A percentile compares a stretch with the other conserved stretches of the same genome.
Evolutionary conservation across 2,329 filamentous ascomycete genomes (phyloP).

Genomic region (Aspergillus melleus): DNA sequence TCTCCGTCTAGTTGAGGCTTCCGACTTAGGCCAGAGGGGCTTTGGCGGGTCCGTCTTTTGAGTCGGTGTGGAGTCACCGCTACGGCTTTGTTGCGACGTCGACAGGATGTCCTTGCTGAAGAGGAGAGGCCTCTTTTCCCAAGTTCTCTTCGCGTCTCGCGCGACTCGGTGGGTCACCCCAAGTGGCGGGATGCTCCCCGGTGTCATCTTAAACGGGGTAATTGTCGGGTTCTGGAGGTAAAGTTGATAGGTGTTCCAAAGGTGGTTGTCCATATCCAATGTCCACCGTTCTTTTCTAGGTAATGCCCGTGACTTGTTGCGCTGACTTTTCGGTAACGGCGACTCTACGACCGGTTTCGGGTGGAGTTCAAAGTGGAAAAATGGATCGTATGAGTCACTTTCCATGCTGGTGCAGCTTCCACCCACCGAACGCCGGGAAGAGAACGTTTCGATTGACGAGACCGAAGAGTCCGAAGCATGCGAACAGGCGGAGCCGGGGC

Average conservation of each 20-base stretch:
- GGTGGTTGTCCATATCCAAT: conserved; percentile 64
- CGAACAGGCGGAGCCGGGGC: conserved; percentile 60
- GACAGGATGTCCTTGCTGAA: conserved; percentile 23
- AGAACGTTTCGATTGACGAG: conserved; percentile 59
- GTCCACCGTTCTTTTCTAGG: conserved; percentile 50
- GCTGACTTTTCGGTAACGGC: conserved; percentile 31
- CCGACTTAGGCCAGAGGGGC: conserved; percentile 56
- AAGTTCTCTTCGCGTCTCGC: conserved; percentile 60
- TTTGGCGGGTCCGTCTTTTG: conserved; percentile 32
- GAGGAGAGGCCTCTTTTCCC: conserved; percentile 50
- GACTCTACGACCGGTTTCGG: conserved; percentile 41
- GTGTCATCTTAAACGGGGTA: conserved; percentile 67
- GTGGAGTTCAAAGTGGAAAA: conserved; percentile 46
- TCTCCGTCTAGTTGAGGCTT: conserved; percentile 58
- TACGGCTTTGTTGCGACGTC: conserved; percentile 40
- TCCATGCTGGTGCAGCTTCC: conserved; percentile 63
- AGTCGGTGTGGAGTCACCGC: conserved; percentile 51
- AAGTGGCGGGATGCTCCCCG: conserved; percentile 62
- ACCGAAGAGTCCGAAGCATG: conserved; percentile 63
- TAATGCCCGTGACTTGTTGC: conserved; percentile 24
- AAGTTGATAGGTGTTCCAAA: conserved; percentile 66
- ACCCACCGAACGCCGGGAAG: conserved; percentile 57
- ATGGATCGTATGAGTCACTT: conserved; percentile 59
- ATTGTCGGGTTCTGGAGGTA: conserved; percentile 67
- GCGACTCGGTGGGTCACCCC: conserved; percentile 65